Percentiles rank a stretch among this genome's conserved stretches.
These are phyloP conservation scores for Tolypocladium inflatum DNA, from an alignment of 2,329 filamentous ascomycete genomes.

Conservation along the genomic window DNA sequence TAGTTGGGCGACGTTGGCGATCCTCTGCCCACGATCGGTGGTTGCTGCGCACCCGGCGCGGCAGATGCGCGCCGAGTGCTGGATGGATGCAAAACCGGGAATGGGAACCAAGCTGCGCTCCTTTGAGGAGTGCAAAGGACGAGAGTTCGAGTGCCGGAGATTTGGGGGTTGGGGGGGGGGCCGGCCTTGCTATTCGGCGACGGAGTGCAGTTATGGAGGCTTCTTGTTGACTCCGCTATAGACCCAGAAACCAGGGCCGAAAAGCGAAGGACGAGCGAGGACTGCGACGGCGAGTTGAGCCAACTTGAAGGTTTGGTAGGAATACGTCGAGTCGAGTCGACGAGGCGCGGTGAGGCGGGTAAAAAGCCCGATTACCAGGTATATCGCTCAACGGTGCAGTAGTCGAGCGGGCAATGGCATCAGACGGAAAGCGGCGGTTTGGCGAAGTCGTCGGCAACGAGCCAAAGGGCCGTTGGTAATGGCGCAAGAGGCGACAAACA, in stretches of 20 bases:
- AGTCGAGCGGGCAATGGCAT: neutral
- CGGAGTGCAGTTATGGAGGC: conserved; percentile 71
- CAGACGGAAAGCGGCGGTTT: neutral
- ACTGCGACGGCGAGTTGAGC: conserved; percentile 66
- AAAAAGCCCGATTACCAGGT: neutral
- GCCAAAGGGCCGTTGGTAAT: neutral
- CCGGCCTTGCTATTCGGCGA: neutral
- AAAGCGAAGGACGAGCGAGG: conserved; percentile 75
- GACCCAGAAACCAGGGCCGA: conserved; percentile 88
- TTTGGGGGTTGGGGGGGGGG: no score
- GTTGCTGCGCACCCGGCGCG: conserved; percentile 22
- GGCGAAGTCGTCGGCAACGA: neutral
- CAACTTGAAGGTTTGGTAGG: conserved; percentile 71
- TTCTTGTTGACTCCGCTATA: conserved; percentile 95
- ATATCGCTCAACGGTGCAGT: neutral
- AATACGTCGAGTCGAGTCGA: conserved; percentile 4
- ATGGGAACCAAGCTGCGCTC: conserved; percentile 1
- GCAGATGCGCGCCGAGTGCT: conserved; percentile 25
- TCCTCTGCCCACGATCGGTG: conserved; percentile 3
- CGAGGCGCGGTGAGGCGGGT: neutral
- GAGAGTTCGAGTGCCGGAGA: neutral
- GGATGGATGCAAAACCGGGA: conserved; percentile 18
- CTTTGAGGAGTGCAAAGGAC: neutral
- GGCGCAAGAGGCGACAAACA: neutral
- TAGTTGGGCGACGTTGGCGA: conserved; percentile 13